Evolutionary conservation across 495 filamentous ascomycete genomes (phyloP), one percentile per base, ranked within the genome.

Genomic region (Trichodelitschia bisporula): DNA sequence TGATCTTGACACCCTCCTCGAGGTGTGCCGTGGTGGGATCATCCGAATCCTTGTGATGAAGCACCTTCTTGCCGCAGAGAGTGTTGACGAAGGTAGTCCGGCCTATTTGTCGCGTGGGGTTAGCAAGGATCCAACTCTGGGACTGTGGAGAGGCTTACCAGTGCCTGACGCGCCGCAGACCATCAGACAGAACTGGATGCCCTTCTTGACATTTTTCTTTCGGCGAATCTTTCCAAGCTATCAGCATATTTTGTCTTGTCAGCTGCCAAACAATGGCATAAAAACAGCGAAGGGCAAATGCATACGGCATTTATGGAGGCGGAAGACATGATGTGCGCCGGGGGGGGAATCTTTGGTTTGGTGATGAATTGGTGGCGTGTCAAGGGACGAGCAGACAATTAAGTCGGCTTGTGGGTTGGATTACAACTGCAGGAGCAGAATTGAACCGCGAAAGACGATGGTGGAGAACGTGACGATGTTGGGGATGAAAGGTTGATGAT

Each of bases 131-230:
- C n/a, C n/a, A n/a, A n/a, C n/a, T n/a, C n/a, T n/a, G n/a, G n/a
- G n/a, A n/a, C n/a, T n/a, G n/a, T n/a, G n/a, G n/a, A n/a, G n/a
- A n/a, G n/a, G 58, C 67, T 43, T 68, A 93, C 83, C 83, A 53
- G 86, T 95, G 53, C 86, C 86, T 42, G 83, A 92, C 47, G 86
- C 84, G 58, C 86, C 86, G 52, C 89, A 95, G 42, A 97, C 86
- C 86, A 97, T 97, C 72, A 97, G 50, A 59, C 84, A 95, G 63
- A 97, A 97, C 64, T 95, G 89, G 47, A 97, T 93, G 41, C 86
- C 86, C 73, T 95, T 97, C 75, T 97, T 97, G 58, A 95, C 84
- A 65, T 95, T 93, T 70, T 97, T 97, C 83, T 97, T 97, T 50
- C 80, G 72, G 57, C 86, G 83, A 53, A 91, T 82, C 73, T 89